Percentiles rank a stretch among this genome's conserved stretches.
These are phyloP conservation scores for Corylus heterophylla DNA, from an alignment of 306 rosid species.

Conservation along the genomic window DNA sequence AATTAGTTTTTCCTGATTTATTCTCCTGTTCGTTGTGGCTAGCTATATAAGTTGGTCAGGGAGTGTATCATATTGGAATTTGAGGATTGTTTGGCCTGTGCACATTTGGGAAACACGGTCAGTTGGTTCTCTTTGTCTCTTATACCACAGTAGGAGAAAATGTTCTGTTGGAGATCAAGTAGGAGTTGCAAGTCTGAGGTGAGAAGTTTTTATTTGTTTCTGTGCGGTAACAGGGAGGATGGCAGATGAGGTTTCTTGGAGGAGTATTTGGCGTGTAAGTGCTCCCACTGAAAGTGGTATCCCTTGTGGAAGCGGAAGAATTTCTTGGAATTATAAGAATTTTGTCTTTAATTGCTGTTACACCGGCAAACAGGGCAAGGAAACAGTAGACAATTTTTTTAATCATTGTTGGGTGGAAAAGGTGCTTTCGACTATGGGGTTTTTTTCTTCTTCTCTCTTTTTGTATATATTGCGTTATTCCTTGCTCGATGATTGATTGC, in stretches of 20 bases:
- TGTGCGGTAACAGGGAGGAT: background rate
- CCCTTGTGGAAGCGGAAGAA: background rate
- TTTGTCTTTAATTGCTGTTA: background rate
- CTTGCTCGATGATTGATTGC: background rate
- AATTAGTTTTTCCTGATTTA: background rate
- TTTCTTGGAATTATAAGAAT: no score
- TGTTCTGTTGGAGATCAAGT: background rate
- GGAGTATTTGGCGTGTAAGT: background rate
- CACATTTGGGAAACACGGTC: background rate
- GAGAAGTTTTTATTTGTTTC: background rate
- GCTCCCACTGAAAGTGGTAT: background rate
- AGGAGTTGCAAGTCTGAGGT: background rate
- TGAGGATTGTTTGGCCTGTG: background rate
- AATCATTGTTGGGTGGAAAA: background rate
- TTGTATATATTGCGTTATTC: background rate
- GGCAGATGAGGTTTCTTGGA: background rate
- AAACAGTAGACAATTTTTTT: background rate
- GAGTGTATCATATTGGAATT: background rate
- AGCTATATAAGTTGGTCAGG: background rate
- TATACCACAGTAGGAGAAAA: background rate
- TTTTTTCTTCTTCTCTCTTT: background rate
- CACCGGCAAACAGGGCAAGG: background rate
- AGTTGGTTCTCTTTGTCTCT: background rate
- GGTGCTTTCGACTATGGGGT: background rate
- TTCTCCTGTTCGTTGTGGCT: background rate